Evolutionary conservation across 2,329 filamentous ascomycete genomes (phyloP), one percentile per base, ranked within the genome.

Genomic region (Aspergillus sp.): DNA sequence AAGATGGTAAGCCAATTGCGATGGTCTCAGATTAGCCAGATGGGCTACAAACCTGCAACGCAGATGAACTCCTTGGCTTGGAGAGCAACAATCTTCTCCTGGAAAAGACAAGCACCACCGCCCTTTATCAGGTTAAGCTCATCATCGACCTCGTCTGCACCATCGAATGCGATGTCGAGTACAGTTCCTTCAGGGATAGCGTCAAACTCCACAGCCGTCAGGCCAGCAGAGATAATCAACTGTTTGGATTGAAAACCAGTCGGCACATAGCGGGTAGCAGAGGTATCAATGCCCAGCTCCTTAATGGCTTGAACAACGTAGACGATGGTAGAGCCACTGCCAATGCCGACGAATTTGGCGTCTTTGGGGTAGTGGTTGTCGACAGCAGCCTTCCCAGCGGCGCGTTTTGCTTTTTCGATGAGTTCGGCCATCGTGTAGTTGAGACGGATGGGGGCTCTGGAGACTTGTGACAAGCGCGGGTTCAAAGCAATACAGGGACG

Each of bases 51-150:
- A 90, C 88, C 89, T 56, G 91, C 91, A 57, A 96, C 91, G 68
- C 90, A 93, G 62, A 97, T 83, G 70, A 97, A 96, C 71, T 90
- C 90, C 75, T 86, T 90, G 3, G 91, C 89, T 50, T 89, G 85
- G 59, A 91, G 86, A 5, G 93, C 93, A 4, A 99, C 93, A 37
- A 99, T 82, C 80, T 99, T 99, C 79, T 99, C 95, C 76, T 98
- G 95, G 79, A 96, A 96, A 56, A 98, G 79, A 76, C 95, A 99
- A n/a, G 92, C 95, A 58, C 95, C 95, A 50, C 95, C 95, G 55
- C 95, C 95, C 80, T 98, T 98, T 80, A 99, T 98, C 71, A 93
- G 91, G 77, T 98, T 99, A 59, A 99, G 79, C 52, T 96, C 90
- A 47, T 91, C 87, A 72, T 99, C 95, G 33, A 99, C 92, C 79